These are phyloP conservation scores for Paspalum vaginatum DNA, from an alignment of 176 grass and related monocot species.

Conservation along the genomic window DNA sequence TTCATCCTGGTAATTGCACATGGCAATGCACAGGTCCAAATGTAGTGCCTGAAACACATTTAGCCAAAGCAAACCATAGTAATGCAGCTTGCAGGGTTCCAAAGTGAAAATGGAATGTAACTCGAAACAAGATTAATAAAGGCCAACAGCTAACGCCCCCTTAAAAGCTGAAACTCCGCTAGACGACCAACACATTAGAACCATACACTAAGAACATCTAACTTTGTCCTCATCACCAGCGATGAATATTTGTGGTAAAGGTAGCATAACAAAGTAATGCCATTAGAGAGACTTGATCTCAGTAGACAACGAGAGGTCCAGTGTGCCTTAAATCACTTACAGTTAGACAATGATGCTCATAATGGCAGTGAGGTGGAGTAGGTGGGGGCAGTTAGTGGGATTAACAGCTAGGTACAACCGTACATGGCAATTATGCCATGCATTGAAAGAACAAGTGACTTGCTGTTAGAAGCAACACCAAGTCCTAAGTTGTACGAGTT, in stretches of 20 bases:
- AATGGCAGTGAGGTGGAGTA: constrained; percentile 21
- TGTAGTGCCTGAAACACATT: not conserved
- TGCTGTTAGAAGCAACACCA: not conserved
- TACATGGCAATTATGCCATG: not conserved
- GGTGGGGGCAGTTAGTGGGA: not conserved
- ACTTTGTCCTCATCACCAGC: not conserved
- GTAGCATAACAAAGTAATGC: constrained; percentile 3
- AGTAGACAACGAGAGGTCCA: not conserved
- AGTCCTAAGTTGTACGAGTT: not conserved
- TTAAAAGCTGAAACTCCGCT: not conserved
- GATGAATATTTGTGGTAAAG: not conserved
- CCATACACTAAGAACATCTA: not conserved
- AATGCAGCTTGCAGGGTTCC: not conserved
- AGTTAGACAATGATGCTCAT: constrained; percentile 29
- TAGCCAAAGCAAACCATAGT: not conserved
- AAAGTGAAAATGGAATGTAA: too few species aligned
- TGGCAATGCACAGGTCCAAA: not conserved
- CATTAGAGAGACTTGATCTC: not conserved
- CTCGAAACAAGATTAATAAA: too few species aligned
- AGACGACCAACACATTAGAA: not conserved
- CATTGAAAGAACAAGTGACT: constrained; percentile 6
- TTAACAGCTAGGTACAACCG: not conserved
- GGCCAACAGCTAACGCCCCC: too few species aligned
- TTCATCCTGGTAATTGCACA: not conserved
- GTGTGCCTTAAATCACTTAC: constrained; percentile 9